A percentile compares a stretch with the other conserved stretches of the same genome.
phyloP scores from a whole-genome alignment of 768 basidiomycete genomes.

The Hebeloma cylindrosporum region DNA sequence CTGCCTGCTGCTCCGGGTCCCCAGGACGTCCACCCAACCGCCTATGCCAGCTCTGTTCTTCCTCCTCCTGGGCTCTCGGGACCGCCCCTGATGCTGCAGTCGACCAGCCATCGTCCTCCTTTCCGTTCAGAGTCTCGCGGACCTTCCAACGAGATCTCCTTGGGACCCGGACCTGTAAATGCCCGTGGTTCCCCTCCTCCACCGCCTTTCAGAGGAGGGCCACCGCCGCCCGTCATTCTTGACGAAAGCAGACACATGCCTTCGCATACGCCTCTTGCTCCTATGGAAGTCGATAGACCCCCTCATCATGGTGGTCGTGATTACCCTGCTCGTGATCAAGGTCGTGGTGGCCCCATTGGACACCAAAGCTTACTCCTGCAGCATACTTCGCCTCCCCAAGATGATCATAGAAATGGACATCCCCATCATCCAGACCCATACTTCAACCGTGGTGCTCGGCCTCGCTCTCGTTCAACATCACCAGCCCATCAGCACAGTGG shows the following conservation, averaged over 20 bases:
- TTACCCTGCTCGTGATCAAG: conserved; percentile 48
- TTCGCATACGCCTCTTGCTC: conserved; percentile 71
- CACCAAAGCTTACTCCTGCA: conserved; percentile 63
- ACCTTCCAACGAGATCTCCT: conserved; percentile 51
- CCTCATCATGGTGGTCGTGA: conserved; percentile 50
- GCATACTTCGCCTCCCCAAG: conserved; percentile 63
- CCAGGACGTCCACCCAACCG: conserved; percentile 94
- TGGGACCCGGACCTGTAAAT: conserved; percentile 57
- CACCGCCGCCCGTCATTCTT: conserved; percentile 78
- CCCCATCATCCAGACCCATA: conserved; percentile 57
- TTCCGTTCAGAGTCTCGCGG: conserved; percentile 73
- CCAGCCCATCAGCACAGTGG: conserved; percentile 56
- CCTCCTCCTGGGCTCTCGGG: conserved; percentile 70
- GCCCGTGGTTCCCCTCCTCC: conserved; percentile 45
- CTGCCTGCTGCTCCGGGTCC: conserved; percentile 89
- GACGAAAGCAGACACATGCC: conserved; percentile 72
- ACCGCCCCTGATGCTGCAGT: conserved; percentile 63
- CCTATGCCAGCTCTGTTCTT: conserved; percentile 78
- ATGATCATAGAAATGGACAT: conserved; percentile 49
- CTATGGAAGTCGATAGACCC: conserved; percentile 73
- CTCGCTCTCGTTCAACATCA: conserved; percentile 59
- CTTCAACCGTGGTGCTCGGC: conserved; percentile 51
- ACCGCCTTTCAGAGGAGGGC: conserved; percentile 80
- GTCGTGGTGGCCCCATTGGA: conserved; percentile 55
- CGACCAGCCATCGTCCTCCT: conserved; percentile 48